Percentiles rank a stretch among this genome's conserved stretches.
Evolutionary conservation across 2,329 filamentous ascomycete genomes (phyloP).

Genomic region (Talaromyces sp.): DNA sequence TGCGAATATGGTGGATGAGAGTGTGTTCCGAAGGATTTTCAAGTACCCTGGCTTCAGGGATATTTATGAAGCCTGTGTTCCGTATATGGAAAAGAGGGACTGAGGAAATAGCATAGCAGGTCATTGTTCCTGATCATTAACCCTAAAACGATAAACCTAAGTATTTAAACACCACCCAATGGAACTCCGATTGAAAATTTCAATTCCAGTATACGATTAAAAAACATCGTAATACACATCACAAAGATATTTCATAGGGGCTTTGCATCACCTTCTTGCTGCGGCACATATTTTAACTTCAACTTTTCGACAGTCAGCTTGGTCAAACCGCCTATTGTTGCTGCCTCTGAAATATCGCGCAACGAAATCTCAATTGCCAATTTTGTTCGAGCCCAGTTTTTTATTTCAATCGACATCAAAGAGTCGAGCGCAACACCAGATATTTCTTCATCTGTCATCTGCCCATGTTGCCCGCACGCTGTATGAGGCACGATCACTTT

Average conservation of each 20-base stretch:
- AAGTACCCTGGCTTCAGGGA: slow-evolving; percentile 20
- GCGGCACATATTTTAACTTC: background rate
- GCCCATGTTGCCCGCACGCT: background rate
- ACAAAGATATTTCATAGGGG: too few species aligned
- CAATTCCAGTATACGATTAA: too few species aligned
- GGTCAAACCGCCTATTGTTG: slow-evolving; percentile 13
- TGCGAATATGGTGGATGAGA: slow-evolving; percentile 28
- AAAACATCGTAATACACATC: too few species aligned
- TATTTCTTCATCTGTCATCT: slow-evolving; percentile 19
- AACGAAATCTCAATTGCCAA: slow-evolving; percentile 31
- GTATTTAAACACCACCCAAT: background rate
- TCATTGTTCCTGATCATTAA: background rate
- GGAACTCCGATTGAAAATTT: background rate
- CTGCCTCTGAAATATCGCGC: slow-evolving; percentile 50
- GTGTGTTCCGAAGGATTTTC: slow-evolving; percentile 22
- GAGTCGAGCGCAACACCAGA: slow-evolving; percentile 21
- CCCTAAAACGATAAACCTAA: background rate
- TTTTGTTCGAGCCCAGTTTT: slow-evolving; percentile 21
- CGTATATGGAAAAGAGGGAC: slow-evolving; percentile 5
- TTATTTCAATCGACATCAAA: slow-evolving; percentile 25
- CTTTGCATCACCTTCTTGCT: background rate
- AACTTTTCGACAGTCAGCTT: slow-evolving; percentile 13
- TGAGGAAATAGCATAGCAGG: background rate
- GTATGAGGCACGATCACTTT: background rate
- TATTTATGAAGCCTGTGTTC: slow-evolving; percentile 5